Evolutionary conservation across 495 filamentous ascomycete species (phyloP), one percentile per base, ranked within the genome.

Genomic region (Trichoderma asperelloides): DNA sequence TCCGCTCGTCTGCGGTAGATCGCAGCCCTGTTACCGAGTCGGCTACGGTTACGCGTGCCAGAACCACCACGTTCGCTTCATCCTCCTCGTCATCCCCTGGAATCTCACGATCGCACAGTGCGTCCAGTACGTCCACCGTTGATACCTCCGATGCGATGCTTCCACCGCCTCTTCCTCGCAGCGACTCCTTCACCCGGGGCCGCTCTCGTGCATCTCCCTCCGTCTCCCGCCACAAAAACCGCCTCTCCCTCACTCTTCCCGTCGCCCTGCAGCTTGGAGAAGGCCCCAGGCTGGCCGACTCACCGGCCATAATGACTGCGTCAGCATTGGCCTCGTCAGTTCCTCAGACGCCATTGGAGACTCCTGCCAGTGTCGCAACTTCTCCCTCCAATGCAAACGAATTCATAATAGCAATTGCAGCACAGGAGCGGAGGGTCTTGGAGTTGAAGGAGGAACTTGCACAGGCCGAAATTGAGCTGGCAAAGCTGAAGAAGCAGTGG

Each of bases 351-450:
- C 80, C 79, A 3, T 69, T 78, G n/a, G 79, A 83, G 28, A 75
- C 74, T 1, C 68, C 78, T 1, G 69, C 73, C 55, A 60, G 55
- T 18, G n/a, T 60, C 2, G 62, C 81, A 0, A 71, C 75, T 16
- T 85, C 84, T 12, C 87, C 90, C 0, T 80, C 79, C 49, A 91
- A 96, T 70, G 80, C 89, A 28, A 88, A 82, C 70, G 84, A 86
- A n/a, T 89, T 97, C 69, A 86, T 98, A 49, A 91, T 91, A 43
- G 90, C 91, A 40, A 88, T 98, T 66, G 95, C 95, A 16, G 89
- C 91, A 6, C 93, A 97, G 76, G 95, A 98, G 74, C 87, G 95
- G n/a, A 87, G 86, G 64, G 94, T 98, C 7, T 79, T 98, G 51
- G 95, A 98, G 79, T 81, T 98, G 39, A 88, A 87, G 63, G 95